These are phyloP conservation scores for Mortierella sp. DNA, from an alignment of 371 early-diverging fungal genomes.

Conservation along the genomic window DNA sequence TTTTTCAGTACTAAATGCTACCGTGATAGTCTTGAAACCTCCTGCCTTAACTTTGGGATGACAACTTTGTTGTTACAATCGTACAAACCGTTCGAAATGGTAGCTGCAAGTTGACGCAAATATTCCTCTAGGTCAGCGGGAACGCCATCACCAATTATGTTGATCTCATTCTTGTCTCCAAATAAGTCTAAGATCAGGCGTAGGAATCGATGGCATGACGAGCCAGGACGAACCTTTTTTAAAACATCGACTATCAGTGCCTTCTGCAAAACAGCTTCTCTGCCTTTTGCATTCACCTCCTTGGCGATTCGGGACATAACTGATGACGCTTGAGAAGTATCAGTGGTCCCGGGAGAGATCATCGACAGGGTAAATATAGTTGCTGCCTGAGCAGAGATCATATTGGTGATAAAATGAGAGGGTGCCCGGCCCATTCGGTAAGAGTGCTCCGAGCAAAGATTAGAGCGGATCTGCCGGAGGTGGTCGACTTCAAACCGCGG, in stretches of 20 bases:
- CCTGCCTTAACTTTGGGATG: slow-evolving; percentile 8
- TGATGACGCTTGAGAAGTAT: slow-evolving; percentile 13
- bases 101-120: slow-evolving; percentile 5
- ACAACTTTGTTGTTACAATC: slow-evolving; percentile 12
- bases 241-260: slow-evolving; percentile 6
- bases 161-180: slow-evolving; percentile 14
- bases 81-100: neutral
- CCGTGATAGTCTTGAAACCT: slow-evolving; percentile 5
- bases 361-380: slow-evolving; percentile 21
- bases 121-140: slow-evolving; percentile 7
- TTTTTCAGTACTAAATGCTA: slow-evolving; percentile 1
- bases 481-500: slow-evolving; percentile 14
- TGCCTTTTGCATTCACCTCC: slow-evolving; percentile 15
- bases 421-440: slow-evolving; percentile 21
- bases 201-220: slow-evolving; percentile 4
- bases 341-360: slow-evolving; percentile 6
- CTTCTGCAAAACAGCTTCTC: slow-evolving; percentile 19
- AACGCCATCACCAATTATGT: slow-evolving; percentile 1
- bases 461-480: slow-evolving; percentile 17
- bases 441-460: slow-evolving; percentile 20
- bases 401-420: slow-evolving; percentile 17
- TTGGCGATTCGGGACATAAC: slow-evolving; percentile 16
- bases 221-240: slow-evolving; percentile 1
- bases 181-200: slow-evolving; percentile 12
- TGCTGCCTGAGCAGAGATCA: slow-evolving; percentile 20